Evolutionary conservation across 805 yeast species (phyloP).

Genomic region (Pichia nakasei): DNA sequence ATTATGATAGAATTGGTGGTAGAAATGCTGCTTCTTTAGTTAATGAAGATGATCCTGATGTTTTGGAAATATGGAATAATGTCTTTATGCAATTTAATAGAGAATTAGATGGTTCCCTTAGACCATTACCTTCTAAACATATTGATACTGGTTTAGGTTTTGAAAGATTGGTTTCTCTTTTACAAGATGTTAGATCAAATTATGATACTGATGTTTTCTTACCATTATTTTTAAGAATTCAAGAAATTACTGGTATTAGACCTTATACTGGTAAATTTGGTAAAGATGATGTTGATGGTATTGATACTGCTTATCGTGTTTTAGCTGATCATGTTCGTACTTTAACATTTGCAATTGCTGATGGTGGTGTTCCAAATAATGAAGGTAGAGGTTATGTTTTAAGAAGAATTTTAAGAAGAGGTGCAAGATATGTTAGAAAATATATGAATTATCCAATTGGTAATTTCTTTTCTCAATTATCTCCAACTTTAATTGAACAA

Average conservation of each 20-base stretch:
- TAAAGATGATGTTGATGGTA: conserved; percentile 84
- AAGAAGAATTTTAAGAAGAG: conserved; percentile 95
- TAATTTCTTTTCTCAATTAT: conserved; percentile 81
- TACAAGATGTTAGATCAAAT: conserved; percentile 86
- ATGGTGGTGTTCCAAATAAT: conserved; percentile 98
- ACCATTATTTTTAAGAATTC: conserved; percentile 79
- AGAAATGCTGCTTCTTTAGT: conserved; percentile 89
- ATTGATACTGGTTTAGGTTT: conserved; percentile 99
- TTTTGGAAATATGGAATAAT: conserved; percentile 94
- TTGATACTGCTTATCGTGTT: conserved; percentile 97
- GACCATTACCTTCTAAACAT: conserved; percentile 85
- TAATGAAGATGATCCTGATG: conserved; percentile 96
- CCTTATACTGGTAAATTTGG: conserved; percentile 91
- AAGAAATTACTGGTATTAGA: conserved; percentile 89
- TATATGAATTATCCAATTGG: conserved; percentile 95
- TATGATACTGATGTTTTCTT: conserved; percentile 96
- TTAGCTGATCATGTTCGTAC: conserved; percentile 98
- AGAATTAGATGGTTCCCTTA: conserved; percentile 75
- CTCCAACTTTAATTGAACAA: conserved; percentile 88
- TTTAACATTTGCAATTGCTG: conserved; percentile 89
- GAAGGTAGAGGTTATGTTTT: conserved; percentile 98
- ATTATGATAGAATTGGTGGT: conserved; percentile 97
- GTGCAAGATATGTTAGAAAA: conserved; percentile 93
- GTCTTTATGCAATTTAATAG: conserved; percentile 97
- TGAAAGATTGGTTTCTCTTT: conserved; percentile 89